Base-by-base conservation (phyloP, 495 filamentous ascomycete species). In the Aspergillus coremiiformis region DNA sequence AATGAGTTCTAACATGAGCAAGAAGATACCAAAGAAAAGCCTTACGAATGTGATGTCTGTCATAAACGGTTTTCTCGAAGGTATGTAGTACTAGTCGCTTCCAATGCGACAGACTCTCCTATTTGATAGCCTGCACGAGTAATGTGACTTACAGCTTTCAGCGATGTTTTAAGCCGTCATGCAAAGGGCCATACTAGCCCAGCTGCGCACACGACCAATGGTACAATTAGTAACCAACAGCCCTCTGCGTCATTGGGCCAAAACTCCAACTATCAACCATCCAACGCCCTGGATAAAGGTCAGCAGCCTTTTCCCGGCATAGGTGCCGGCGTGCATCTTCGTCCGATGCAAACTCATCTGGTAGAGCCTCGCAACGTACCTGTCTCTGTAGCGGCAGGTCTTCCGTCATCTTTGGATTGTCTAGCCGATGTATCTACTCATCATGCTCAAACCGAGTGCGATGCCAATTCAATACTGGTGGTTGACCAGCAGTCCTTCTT, bases 51-150 rank as follows among this genome's bases (percentile, higher is more conserved):
- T 52, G 69, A 59, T 50, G 70, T 76, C 47, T 79, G 75, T 58
- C 69, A 73, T 33, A 79, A 78, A 54, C 66, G 74, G 43, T 79
- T 77, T 53, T 78, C 76, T 22, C 63, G 76, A 52, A 79, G 76
- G 76, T 78, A 52, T 59, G 66, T 49, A 37, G 32, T n/a, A n/a
- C n/a, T n/a, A n/a, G n/a, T n/a, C n/a, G n/a, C 37, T 14, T 54
- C 35, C 33, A 23, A 48, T 23, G 32, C 44, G 15, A 3, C n/a
- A 14, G 14, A 15, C 9, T 1, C 5, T 35, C 32, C 14, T 9
- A 32, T 5, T 32, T 9, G 11, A 12, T 12, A 32, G 11, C 29
- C 12, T 35, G n/a, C n/a, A n/a, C 37, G 37, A 10, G n/a, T 19
- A 14, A 21, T 41, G 17, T 20, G 37, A 41, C 37, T 41, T 41